A percentile compares a stretch with the other conserved stretches of the same genome.
Evolutionary conservation across 2,329 filamentous ascomycete genomes (phyloP).

Genomic region (Microsporum audouinii): DNA sequence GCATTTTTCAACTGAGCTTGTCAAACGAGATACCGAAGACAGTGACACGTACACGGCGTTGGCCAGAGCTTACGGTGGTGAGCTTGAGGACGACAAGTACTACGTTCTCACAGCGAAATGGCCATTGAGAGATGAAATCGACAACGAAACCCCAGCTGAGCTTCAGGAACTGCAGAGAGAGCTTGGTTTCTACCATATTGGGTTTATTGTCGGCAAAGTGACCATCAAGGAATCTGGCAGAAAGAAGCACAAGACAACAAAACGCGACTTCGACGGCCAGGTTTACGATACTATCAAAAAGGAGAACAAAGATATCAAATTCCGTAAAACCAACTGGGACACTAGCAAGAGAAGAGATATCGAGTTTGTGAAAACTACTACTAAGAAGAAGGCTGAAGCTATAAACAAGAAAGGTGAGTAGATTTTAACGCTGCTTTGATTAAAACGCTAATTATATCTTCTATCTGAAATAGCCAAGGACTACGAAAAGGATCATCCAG

Average conservation of each 20-base stretch:
- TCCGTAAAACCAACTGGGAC: neutral
- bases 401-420: neutral
- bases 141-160: neutral
- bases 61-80: neutral
- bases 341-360: neutral
- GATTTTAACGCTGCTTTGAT: neutral
- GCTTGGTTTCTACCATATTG: neutral
- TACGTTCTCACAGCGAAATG: neutral
- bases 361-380: neutral
- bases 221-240: neutral
- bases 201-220: neutral
- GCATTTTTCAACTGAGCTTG: neutral
- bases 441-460: neutral
- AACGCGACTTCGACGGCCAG: neutral
- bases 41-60: neutral
- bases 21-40: neutral
- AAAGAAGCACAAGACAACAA: neutral
- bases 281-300: neutral
- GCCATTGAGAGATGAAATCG: neutral
- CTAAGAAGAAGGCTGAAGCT: neutral
- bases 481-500: neutral
- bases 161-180: neutral
- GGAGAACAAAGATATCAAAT: neutral
- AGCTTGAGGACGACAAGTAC: neutral
- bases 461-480: neutral